phyloP scores from a whole-genome alignment of 1,284 basidiomycete genomes.

The Cryptococcus jaspeensis region DNA sequence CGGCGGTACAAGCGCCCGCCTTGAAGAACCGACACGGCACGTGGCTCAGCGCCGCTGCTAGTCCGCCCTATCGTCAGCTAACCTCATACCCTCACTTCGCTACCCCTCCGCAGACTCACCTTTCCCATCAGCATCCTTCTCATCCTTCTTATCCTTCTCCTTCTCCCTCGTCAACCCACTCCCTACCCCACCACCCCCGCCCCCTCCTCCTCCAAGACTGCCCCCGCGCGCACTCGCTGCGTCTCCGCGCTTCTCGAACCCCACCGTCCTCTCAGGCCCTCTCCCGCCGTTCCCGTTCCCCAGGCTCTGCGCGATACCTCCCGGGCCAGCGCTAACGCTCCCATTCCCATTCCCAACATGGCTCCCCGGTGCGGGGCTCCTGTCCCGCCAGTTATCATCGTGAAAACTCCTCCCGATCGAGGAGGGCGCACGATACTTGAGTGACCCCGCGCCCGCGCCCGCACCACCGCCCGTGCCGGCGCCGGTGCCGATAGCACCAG shows the following conservation, averaged over 20 bases:
- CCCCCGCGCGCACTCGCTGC: background rate
- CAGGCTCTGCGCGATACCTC: background rate
- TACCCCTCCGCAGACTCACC: conserved; percentile 5
- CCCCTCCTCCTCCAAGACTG: conserved; percentile 6
- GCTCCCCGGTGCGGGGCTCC: conserved; percentile 8
- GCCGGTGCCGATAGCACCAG: background rate
- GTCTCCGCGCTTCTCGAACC: conserved; percentile 38
- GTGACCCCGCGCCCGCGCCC: background rate
- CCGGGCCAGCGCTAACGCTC: background rate
- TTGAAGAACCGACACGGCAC: conserved; percentile 99
- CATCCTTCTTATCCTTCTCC: conserved; percentile 13
- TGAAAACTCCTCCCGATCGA: conserved; percentile 13
- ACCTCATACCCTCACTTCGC: too few species aligned
- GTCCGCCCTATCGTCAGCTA: background rate
- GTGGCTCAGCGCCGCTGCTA: conserved; percentile 65
- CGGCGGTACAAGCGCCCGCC: conserved; percentile 88
- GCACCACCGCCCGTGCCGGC: background rate
- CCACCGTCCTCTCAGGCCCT: conserved; percentile 34
- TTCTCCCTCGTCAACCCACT: conserved; percentile 10
- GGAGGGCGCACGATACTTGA: conserved; percentile 2
- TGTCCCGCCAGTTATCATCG: conserved; percentile 32
- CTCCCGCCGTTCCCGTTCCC: background rate
- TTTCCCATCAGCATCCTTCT: conserved; percentile 5
- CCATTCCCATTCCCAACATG: conserved; percentile 1
- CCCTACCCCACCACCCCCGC: background rate